Conservation (phyloP, 306 rosid species). For the Mimosa bimucronata region DNA sequence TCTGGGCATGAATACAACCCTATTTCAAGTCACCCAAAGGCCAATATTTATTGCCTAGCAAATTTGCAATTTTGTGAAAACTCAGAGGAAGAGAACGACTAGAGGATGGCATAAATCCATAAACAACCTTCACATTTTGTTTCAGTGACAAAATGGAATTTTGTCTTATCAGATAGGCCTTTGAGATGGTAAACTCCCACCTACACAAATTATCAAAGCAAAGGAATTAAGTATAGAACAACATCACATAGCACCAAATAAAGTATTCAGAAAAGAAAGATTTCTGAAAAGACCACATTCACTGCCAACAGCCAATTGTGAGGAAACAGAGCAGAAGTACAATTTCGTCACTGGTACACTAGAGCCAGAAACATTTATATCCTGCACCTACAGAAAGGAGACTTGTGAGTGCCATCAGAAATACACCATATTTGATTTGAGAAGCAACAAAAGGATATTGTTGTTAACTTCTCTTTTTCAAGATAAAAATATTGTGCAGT, state of each 20-base stretch:
- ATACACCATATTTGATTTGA: slow-evolving; percentile 4
- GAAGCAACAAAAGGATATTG: slow-evolving; percentile 1
- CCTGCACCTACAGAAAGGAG: slow-evolving; percentile 60
- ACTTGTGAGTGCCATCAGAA: slow-evolving; percentile 20
- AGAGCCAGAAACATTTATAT: slow-evolving; percentile 71
- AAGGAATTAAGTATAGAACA: slow-evolving; percentile 38
- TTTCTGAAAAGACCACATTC: slow-evolving; percentile 92
- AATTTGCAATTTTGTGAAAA: neutral
- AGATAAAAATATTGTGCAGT: slow-evolving; percentile 6
- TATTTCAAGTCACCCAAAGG: slow-evolving; percentile 2
- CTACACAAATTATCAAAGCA: slow-evolving; percentile 51
- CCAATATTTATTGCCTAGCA: slow-evolving; percentile 2
- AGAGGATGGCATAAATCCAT: slow-evolving; percentile 25
- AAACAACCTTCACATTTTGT: slow-evolving; percentile 78
- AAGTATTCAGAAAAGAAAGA: slow-evolving; percentile 47
- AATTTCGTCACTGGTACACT: slow-evolving; percentile 75
- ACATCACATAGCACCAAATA: slow-evolving; percentile 18
- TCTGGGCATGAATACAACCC: neutral
- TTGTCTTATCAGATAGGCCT: slow-evolving; percentile 49
- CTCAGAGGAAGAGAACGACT: slow-evolving; percentile 21
- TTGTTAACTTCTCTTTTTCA: slow-evolving; percentile 23
- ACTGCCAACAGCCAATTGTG: slow-evolving; percentile 82
- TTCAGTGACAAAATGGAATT: slow-evolving; percentile 67
- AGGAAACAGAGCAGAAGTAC: slow-evolving; percentile 72
- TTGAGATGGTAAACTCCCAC: slow-evolving; percentile 76